Base-by-base conservation (phyloP, 2,329 filamentous ascomycete genomes). In the Corinectria fuckeliana region DNA sequence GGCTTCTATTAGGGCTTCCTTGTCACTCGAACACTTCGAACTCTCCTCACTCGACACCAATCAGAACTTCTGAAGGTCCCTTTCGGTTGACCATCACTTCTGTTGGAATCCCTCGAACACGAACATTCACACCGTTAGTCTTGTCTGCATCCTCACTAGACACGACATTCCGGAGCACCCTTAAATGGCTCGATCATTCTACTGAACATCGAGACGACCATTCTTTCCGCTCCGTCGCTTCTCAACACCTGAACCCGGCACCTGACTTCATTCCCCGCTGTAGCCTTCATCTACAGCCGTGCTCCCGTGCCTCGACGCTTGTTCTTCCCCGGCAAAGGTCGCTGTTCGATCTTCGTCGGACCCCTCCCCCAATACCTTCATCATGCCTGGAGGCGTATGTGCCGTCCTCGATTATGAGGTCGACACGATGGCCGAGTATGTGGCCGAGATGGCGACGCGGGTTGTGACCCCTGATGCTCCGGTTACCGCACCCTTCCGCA, bases 381-480 rank as follows among this genome's bases (percentile, higher is more conserved):
- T 78, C 72, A 88, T 88, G 85, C 81, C 85, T 65, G 93, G 93
- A 75, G 93, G 93, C 70, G 93, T 97, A 36, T 95, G 93, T 70
- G 92, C 92, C 72, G 91, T 96, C 79, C 87, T 97, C 78, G 93
- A 97, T 82, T 97, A 97, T 76, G 93, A 97, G 78, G 94, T 97
- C 87, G 92, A 96, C 75, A 83, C 91, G 76, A 97, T 97, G 93
- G 90, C 92, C 64, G 92, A 96, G 75, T 97, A 96, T 77, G 93
- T 97, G 74, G 90, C 92, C 63, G 91, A 96, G 74, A 96, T 94
- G 88, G 88, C 93, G 61, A 85, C 82, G 21, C 82, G 85, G 42
- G 77, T 88, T 30, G 82, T 86, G 39, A 81, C 82, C 58, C 83
- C 84, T 8, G 79, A 82, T 30, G 78, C 77, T 5, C 67, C 75